Conservation (phyloP, 345 rosid genomes). For the Leavenworthia alabamica region DNA sequence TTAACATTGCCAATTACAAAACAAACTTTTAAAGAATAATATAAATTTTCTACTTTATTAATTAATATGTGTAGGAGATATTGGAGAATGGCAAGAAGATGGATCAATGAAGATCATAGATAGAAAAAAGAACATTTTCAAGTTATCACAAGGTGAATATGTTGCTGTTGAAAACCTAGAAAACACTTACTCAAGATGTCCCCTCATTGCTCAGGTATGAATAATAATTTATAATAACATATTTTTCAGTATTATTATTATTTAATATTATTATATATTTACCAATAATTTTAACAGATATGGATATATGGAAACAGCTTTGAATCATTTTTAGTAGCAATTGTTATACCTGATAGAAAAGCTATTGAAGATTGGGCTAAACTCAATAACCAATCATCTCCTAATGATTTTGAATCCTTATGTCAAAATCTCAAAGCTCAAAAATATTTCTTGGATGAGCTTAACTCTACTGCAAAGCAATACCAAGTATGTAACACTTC, state of each 20-base stretch:
- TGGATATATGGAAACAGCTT: slow-evolving; percentile 97
- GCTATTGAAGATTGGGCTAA: slow-evolving; percentile 82
- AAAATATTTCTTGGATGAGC: slow-evolving; percentile 70
- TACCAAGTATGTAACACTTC: slow-evolving; percentile 44
- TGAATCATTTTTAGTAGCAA: slow-evolving; percentile 83
- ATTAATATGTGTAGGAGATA: slow-evolving; percentile 49
- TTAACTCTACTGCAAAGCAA: slow-evolving; percentile 58
- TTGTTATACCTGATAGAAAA: slow-evolving; percentile 67
- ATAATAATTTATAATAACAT: neutral
- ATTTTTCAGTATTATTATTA: neutral
- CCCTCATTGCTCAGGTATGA: slow-evolving; percentile 59
- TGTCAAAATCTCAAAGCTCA: slow-evolving; percentile 62
- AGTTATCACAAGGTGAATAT: slow-evolving; percentile 94
- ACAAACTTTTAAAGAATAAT: neutral
- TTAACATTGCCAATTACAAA: neutral
- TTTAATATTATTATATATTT: neutral
- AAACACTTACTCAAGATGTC: slow-evolving; percentile 63
- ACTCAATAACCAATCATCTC: slow-evolving; percentile 29
- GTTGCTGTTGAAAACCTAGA: slow-evolving; percentile 87
- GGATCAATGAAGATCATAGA: slow-evolving; percentile 91
- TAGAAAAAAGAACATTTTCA: slow-evolving; percentile 91
- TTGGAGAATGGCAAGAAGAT: slow-evolving; percentile 82
- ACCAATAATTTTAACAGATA: slow-evolving; percentile 39
- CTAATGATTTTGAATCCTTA: slow-evolving; percentile 50
- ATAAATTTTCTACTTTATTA: neutral